Evolutionary conservation across 352 stramenopile species (phyloP).

Genomic region (Elongisporangium senticosum): DNA sequence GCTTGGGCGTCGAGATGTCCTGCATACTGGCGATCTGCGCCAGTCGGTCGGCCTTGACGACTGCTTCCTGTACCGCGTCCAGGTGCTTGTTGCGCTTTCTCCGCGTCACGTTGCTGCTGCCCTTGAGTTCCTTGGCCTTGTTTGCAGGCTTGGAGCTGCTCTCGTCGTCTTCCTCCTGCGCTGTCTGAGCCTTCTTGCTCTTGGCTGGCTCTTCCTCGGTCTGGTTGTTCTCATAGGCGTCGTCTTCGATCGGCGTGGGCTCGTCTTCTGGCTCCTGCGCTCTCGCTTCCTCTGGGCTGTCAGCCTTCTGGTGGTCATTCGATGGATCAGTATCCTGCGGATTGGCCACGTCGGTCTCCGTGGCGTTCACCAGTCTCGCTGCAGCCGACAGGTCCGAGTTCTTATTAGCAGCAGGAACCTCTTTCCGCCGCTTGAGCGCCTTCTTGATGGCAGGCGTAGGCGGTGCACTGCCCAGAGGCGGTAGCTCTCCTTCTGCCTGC

Average conservation of each 20-base stretch:
- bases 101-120: conserved; percentile 4
- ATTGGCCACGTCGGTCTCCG: neutral
- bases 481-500: conserved; percentile 16
- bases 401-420: conserved; percentile 1
- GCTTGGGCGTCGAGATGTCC: conserved; percentile 62
- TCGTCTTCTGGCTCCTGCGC: conserved; percentile 4
- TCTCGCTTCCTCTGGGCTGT: neutral
- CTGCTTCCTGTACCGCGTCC: conserved; percentile 31
- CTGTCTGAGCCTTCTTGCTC: conserved; percentile 2
- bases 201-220: conserved; percentile 2
- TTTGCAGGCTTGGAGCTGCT: conserved; percentile 7
- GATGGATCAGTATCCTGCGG: neutral
- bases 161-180: conserved; percentile 6
- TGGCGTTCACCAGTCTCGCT: conserved; percentile 2
- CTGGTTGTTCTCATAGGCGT: conserved; percentile 5
- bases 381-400: neutral
- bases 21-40: conserved; percentile 44
- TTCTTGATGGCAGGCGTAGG: conserved; percentile 19
- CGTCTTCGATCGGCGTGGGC: conserved; percentile 4
- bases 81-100: conserved; percentile 22
- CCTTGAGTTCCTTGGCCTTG: conserved; percentile 14
- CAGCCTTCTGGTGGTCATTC: neutral
- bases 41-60: conserved; percentile 48
- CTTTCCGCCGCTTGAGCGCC: conserved; percentile 29
- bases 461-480: conserved; percentile 1